phyloP scores from a whole-genome alignment of 2,329 filamentous ascomycete species.

The Botrytis medusae region DNA sequence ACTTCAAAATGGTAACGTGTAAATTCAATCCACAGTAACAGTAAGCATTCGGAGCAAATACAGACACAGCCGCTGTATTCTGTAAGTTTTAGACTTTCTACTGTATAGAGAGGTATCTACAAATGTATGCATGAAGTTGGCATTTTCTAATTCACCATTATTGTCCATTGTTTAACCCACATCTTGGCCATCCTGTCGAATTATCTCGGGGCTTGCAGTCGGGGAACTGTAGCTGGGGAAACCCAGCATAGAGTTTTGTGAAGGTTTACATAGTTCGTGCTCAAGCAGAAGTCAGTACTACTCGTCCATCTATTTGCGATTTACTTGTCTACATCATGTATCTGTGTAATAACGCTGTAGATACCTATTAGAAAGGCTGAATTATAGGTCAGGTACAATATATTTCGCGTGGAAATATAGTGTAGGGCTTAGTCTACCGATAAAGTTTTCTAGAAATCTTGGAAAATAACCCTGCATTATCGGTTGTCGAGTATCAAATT shows the following conservation, averaged over 20 bases:
- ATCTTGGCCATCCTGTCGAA: not conserved
- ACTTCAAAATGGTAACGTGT: conserved; percentile 16
- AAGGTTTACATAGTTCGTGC: not conserved
- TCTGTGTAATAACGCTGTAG: not conserved
- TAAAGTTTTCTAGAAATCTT: not conserved
- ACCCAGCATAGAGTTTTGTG: not conserved
- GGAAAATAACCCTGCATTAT: not conserved
- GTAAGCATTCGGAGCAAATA: not conserved
- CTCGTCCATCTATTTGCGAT: not conserved
- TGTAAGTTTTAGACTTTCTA: not conserved
- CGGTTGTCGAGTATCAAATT: not conserved
- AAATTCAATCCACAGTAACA: not conserved
- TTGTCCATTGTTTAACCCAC: not conserved
- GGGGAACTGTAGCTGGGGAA: not conserved
- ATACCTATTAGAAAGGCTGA: not conserved
- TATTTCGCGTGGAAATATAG: conserved; percentile 2
- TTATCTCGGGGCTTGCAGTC: not conserved
- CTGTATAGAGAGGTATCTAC: not conserved
- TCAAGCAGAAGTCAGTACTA: not conserved
- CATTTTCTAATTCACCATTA: not conserved
- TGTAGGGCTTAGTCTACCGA: conserved; percentile 10
- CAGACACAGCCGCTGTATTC: not conserved
- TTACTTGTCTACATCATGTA: not conserved
- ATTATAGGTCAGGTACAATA: not conserved
- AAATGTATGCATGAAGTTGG: not conserved